A percentile compares a stretch with the other conserved stretches of the same genome.
Conservation (phyloP, 768 basidiomycete genomes). For the Suillus subaureus region DNA sequence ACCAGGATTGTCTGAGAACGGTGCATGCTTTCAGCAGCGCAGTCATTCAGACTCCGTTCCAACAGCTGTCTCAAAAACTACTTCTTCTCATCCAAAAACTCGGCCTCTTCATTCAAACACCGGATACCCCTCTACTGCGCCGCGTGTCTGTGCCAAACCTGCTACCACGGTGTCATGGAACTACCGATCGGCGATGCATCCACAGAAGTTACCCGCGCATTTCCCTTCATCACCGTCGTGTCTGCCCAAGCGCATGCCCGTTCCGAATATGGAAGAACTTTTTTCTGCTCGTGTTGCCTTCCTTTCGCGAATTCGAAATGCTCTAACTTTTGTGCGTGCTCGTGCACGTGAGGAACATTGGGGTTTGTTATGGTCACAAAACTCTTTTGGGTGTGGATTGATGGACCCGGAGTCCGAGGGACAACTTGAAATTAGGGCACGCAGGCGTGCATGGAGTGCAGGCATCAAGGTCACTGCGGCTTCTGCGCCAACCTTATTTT, state of each 20-base stretch:
- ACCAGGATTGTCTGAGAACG: not conserved
- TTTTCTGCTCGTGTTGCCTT: constrained; percentile 19
- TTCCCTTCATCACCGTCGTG: constrained; percentile 10
- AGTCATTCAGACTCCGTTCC: not conserved
- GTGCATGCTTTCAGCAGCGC: constrained; percentile 2
- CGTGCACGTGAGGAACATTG: constrained; percentile 44
- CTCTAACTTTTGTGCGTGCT: constrained; percentile 43
- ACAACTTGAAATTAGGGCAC: constrained; percentile 57
- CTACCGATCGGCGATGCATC: not conserved
- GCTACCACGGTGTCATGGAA: not conserved
- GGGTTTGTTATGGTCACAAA: constrained; percentile 35
- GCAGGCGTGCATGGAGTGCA: constrained; percentile 70
- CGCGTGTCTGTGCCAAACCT: not conserved
- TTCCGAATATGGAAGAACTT: constrained; percentile 14
- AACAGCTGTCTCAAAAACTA: constrained; percentile 21
- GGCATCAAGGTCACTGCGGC: constrained; percentile 41
- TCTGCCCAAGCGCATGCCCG: constrained; percentile 5
- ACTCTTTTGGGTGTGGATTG: not conserved
- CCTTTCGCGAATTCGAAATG: constrained; percentile 42
- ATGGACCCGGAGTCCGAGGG: constrained; percentile 28
- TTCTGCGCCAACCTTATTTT: constrained; percentile 3
- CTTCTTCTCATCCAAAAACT: constrained; percentile 29
- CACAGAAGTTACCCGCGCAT: not conserved
- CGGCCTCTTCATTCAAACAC: constrained; percentile 18
- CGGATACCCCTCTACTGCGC: not conserved